phyloP scores from a whole-genome alignment of 1,284 basidiomycete species.

The Athelia sp. region DNA sequence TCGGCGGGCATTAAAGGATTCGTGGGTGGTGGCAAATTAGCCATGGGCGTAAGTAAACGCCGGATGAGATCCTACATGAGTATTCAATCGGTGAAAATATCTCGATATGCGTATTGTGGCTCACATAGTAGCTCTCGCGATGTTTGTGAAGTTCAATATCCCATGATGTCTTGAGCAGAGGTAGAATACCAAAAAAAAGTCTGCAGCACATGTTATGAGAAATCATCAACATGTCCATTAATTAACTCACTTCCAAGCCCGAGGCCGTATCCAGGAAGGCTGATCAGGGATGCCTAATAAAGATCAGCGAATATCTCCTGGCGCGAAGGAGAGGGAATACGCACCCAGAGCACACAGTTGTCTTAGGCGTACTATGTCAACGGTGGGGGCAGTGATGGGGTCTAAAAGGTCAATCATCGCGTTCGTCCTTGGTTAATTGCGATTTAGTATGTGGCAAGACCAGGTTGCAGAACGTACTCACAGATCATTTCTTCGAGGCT shows the following conservation, averaged over 20 bases:
- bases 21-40: conserved; percentile 40
- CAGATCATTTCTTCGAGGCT: conserved; percentile 57
- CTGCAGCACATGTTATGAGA: conserved; percentile 28
- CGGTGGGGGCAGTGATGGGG: conserved; percentile 37
- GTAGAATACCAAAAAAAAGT: conserved; percentile 57
- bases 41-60: conserved; percentile 53
- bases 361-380: conserved; percentile 54
- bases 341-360: conserved; percentile 54
- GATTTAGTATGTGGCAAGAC: conserved; percentile 3
- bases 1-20: conserved; percentile 40
- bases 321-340: conserved; percentile 9
- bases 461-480: conserved; percentile 25
- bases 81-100: conserved; percentile 6
- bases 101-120: conserved; percentile 14
- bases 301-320: not conserved
- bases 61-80: conserved; percentile 56
- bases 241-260: conserved; percentile 65
- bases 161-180: conserved; percentile 55
- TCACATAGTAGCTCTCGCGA: conserved; percentile 66
- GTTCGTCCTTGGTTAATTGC: conserved; percentile 34
- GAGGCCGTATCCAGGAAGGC: conserved; percentile 66
- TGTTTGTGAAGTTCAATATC: conserved; percentile 50
- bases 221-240: not conserved
- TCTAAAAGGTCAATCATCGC: conserved; percentile 57
- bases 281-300: conserved; percentile 61